Percentiles rank a stretch among this genome's conserved stretches.
Evolutionary conservation across 1,284 basidiomycete species (phyloP).

Genomic region (Mycena sp.): DNA sequence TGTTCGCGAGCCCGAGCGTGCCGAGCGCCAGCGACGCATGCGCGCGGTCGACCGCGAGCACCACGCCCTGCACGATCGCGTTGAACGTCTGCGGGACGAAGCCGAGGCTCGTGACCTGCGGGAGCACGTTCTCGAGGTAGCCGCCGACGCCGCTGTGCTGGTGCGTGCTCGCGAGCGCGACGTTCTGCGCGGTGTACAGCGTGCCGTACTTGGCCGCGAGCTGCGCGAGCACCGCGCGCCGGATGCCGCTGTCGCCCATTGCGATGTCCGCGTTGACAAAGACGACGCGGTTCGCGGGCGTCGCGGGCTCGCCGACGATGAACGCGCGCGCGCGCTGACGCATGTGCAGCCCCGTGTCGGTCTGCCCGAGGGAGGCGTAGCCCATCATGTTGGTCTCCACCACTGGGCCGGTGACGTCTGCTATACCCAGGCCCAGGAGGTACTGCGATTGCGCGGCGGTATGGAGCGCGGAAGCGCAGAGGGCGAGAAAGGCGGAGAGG

Average conservation of each 20-base stretch:
- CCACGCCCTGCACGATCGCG: conserved; percentile 77
- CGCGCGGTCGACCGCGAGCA: conserved; percentile 74
- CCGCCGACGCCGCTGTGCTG: conserved; percentile 83
- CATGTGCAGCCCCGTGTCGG: conserved; percentile 83
- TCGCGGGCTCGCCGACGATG: conserved; percentile 69
- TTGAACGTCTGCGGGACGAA: conserved; percentile 77
- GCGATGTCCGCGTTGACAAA: conserved; percentile 72
- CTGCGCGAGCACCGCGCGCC: conserved; percentile 71
- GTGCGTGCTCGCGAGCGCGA: conserved; percentile 83
- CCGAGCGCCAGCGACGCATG: conserved; percentile 71
- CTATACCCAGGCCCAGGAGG: conserved; percentile 21
- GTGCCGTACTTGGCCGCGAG: conserved; percentile 21
- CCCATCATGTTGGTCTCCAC: conserved; percentile 48
- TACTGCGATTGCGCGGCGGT: conserved; percentile 20
- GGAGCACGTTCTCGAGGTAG: conserved; percentile 49
- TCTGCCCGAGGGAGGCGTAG: conserved; percentile 75
- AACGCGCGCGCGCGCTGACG: conserved; percentile 75
- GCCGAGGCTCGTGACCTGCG: conserved; percentile 77
- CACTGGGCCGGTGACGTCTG: conserved; percentile 26
- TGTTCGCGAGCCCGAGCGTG: conserved; percentile 72
- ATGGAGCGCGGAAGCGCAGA: conserved; percentile 9
- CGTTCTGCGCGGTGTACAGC: conserved; percentile 56
- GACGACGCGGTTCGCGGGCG: conserved; percentile 69
- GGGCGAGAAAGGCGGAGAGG: conserved; percentile 15
- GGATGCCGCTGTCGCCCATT: conserved; percentile 84